phyloP scores from a whole-genome alignment of 176 grass and related monocot genomes.

The Juncus effusus region DNA sequence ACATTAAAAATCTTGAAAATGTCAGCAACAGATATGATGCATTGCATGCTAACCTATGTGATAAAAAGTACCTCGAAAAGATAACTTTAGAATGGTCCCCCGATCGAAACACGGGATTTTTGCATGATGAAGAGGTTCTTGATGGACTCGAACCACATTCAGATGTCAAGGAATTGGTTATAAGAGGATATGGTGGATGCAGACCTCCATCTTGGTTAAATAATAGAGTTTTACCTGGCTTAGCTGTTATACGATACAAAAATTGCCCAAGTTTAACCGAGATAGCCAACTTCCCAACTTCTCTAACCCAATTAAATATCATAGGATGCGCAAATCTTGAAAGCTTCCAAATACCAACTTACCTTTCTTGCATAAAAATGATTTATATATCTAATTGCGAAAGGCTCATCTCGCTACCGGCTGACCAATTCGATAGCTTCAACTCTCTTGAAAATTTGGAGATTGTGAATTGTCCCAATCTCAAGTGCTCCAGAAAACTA shows the following conservation, averaged over 20 bases:
- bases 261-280: not conserved
- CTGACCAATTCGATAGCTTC: not conserved
- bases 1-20: slow-evolving; percentile 24
- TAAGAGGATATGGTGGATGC: slow-evolving; percentile 22
- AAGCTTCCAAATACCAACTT: not conserved
- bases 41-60: slow-evolving; percentile 16
- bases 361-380: not conserved
- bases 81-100: slow-evolving; percentile 23
- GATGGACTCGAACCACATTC: slow-evolving; percentile 21
- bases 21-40: slow-evolving; percentile 11
- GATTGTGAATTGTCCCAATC: slow-evolving; percentile 8
- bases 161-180: slow-evolving; percentile 14
- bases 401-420: not conserved
- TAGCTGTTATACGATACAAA: not conserved
- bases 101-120: not conserved
- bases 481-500: not conserved
- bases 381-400: slow-evolving; percentile 11
- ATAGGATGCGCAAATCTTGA: not conserved
- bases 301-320: not conserved
- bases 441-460: slow-evolving; percentile 13
- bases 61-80: slow-evolving; percentile 17
- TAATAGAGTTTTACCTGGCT: not conserved
- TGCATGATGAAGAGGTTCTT: not conserved
- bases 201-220: slow-evolving; percentile 20
- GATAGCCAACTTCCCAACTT: not conserved